A percentile compares a stretch with the other conserved stretches of the same genome.
These are phyloP conservation scores for Ilyonectria mors-panacis DNA, from an alignment of 2,329 filamentous ascomycete genomes.

Conservation along the genomic window DNA sequence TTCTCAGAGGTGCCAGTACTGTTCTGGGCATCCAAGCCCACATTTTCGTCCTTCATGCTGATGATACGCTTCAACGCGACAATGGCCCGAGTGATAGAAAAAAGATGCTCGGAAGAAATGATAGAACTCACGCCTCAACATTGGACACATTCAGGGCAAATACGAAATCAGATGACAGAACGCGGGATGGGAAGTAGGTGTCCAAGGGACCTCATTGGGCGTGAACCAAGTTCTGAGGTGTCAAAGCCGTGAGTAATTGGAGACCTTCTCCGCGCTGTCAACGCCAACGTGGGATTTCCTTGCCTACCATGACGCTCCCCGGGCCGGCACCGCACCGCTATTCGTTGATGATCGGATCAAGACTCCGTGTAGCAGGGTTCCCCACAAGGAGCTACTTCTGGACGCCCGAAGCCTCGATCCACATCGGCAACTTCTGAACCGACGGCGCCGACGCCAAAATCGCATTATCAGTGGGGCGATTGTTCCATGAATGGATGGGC, in stretches of 20 bases:
- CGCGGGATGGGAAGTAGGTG: background rate
- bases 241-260: background rate
- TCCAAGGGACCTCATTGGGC: background rate
- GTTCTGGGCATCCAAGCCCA: background rate
- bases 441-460: background rate
- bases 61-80: background rate
- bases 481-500: background rate
- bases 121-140: background rate
- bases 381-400: slow-evolving; percentile 7
- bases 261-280: background rate
- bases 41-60: background rate
- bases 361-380: background rate
- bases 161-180: background rate
- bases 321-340: background rate
- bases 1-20: background rate
- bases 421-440: slow-evolving; percentile 20
- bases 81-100: background rate
- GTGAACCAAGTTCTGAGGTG: background rate
- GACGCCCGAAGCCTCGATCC: background rate
- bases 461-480: background rate
- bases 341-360: background rate
- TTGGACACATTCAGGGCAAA: background rate
- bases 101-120: background rate
- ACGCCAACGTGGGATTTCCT: background rate
- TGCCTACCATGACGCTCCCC: background rate